Percentiles rank a stretch among this genome's conserved stretches.
These are phyloP conservation scores for Colletotrichum camelliae DNA, from an alignment of 2,329 filamentous ascomycete genomes.

Conservation along the genomic window DNA sequence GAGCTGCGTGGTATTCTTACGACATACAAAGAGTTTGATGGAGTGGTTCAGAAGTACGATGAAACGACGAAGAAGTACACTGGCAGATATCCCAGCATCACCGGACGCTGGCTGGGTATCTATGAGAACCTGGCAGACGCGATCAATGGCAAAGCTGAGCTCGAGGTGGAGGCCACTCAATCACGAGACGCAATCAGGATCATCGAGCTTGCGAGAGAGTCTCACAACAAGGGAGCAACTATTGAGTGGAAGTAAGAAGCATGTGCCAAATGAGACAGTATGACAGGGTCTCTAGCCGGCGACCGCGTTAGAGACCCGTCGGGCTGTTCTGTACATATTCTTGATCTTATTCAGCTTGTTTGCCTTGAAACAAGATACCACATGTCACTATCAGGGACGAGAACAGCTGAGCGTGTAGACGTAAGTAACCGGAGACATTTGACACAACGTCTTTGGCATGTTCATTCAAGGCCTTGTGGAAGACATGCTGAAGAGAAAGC, in stretches of 20 bases:
- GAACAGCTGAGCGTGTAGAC: not conserved
- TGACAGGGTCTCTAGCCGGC: accelerated
- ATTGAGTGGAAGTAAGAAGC: slow-evolving; percentile 27
- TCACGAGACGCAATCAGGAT: slow-evolving; percentile 42
- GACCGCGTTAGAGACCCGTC: accelerated
- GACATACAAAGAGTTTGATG: slow-evolving; percentile 40
- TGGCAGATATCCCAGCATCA: slow-evolving; percentile 42
- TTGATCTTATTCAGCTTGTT: not conserved
- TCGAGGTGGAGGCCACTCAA: slow-evolving; percentile 43
- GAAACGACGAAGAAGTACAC: slow-evolving; percentile 35
- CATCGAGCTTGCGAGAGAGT: slow-evolving; percentile 47
- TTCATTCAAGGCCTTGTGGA: not conserved
- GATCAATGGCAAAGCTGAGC: slow-evolving; percentile 40
- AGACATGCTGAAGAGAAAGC: not conserved
- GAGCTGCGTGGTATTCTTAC: slow-evolving; percentile 33
- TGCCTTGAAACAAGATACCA: not conserved
- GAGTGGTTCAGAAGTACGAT: slow-evolving; percentile 33
- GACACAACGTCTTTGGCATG: not conserved
- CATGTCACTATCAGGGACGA: not conserved
- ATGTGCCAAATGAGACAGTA: not conserved
- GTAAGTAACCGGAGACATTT: not conserved
- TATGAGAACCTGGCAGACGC: slow-evolving; percentile 47
- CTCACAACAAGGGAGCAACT: slow-evolving; percentile 35
- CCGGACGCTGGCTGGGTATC: slow-evolving; percentile 41
- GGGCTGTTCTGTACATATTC: not conserved